Conservation (phyloP, 1,284 basidiomycete species). For the Boletus calvinii region DNA sequence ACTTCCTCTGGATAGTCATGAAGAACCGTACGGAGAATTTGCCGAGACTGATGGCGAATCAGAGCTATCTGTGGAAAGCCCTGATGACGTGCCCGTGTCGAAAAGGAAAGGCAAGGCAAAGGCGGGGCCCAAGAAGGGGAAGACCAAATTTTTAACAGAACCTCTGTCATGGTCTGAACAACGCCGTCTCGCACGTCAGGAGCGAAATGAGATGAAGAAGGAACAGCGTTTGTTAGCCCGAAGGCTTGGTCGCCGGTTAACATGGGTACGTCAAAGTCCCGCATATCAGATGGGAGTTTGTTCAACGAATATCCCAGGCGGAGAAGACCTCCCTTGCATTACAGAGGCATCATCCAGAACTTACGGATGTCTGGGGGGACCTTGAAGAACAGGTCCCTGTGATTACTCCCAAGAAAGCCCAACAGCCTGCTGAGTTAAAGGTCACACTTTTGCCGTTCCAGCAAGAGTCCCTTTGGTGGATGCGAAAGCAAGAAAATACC, state of each 20-base stretch:
- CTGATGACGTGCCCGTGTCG: constrained; percentile 38
- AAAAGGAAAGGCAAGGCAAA: constrained; percentile 36
- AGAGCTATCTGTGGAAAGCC: constrained; percentile 25
- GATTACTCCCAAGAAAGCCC: constrained; percentile 66
- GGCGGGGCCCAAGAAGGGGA: constrained; percentile 35
- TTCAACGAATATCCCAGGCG: constrained; percentile 45
- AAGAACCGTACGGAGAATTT: constrained; percentile 31
- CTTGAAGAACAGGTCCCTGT: constrained; percentile 65
- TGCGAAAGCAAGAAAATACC: constrained; percentile 90
- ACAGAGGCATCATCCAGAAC: constrained; percentile 69
- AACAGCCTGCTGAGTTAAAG: constrained; percentile 82
- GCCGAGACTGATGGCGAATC: constrained; percentile 30
- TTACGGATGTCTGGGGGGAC: constrained; percentile 87
- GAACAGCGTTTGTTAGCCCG: constrained; percentile 51
- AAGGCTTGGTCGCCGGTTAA: constrained; percentile 70
- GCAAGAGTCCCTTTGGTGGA: constrained; percentile 93
- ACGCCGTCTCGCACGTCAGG: constrained; percentile 15
- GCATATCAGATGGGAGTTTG: background rate
- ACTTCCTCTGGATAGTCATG: constrained; percentile 31
- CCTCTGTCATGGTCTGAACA: constrained; percentile 7
- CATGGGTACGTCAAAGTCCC: constrained; percentile 45
- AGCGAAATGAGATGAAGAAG: constrained; percentile 37
- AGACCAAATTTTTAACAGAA: constrained; percentile 33
- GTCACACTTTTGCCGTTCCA: constrained; percentile 77
- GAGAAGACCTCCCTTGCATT: constrained; percentile 74